Evolutionary conservation across 2,329 filamentous ascomycete species (phyloP).

Genomic region (Aspergillus fructus): DNA sequence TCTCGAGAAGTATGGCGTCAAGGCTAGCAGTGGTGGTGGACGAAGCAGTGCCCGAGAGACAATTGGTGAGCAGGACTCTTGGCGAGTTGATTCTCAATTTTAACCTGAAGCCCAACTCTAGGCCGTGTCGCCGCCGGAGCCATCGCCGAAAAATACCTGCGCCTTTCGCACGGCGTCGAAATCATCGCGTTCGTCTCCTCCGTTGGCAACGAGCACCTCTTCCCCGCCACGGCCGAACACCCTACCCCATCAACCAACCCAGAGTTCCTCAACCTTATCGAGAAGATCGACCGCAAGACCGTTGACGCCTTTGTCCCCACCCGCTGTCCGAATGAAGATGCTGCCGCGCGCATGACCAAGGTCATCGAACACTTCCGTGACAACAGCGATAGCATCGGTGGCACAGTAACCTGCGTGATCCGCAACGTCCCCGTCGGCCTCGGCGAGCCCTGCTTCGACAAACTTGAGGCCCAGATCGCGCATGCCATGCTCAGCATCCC

Average conservation of each 20-base stretch:
- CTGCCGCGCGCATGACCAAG: conserved; percentile 70
- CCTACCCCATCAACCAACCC: conserved; percentile 73
- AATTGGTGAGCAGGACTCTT: conserved; percentile 60
- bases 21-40: conserved; percentile 86
- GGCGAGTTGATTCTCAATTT: not conserved
- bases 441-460: conserved; percentile 93
- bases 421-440: conserved; percentile 80
- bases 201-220: conserved; percentile 76
- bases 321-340: conserved; percentile 72
- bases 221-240: conserved; percentile 67
- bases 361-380: conserved; percentile 77
- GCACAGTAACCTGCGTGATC: conserved; percentile 92
- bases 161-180: conserved; percentile 76
- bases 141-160: conserved; percentile 90
- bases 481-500: conserved; percentile 96
- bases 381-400: conserved; percentile 82
- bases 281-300: conserved; percentile 68
- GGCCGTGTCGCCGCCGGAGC: conserved; percentile 84
- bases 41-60: conserved; percentile 92
- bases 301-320: conserved; percentile 86
- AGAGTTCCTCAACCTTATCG: conserved; percentile 71
- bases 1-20: conserved; percentile 93
- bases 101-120: conserved; percentile 23
- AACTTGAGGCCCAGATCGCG: conserved; percentile 85
- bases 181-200: conserved; percentile 89